Percentiles rank a stretch among this genome's conserved stretches.
Conservation (phyloP, 2,329 filamentous ascomycete species). For the Pseudogymnoascus sp. region DNA sequence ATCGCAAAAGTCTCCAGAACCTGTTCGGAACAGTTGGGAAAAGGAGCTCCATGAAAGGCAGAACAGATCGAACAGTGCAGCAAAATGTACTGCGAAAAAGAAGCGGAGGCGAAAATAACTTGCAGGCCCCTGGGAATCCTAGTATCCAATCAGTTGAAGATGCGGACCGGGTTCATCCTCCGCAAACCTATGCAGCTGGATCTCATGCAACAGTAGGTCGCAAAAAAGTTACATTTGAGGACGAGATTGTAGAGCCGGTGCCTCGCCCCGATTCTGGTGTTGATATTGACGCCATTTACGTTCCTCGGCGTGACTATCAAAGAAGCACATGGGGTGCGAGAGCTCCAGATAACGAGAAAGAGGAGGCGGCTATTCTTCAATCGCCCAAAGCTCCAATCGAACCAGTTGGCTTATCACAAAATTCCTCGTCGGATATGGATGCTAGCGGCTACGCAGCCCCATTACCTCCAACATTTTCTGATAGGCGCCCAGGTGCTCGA, state of each 20-base stretch:
- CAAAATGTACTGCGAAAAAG: neutral
- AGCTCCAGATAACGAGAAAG: neutral
- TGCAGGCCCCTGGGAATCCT: neutral
- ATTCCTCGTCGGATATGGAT: neutral
- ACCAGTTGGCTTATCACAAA: neutral
- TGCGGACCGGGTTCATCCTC: neutral
- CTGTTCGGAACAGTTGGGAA: slow-evolving; percentile 18
- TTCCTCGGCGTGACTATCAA: neutral
- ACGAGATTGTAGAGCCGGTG: neutral
- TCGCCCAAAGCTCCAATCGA: neutral
- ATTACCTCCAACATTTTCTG: neutral
- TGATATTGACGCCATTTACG: neutral
- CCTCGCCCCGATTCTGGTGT: neutral
- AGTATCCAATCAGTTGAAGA: neutral
- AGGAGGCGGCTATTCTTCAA: neutral
- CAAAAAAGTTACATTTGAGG: neutral
- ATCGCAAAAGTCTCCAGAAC: slow-evolving; percentile 20
- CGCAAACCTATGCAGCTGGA: neutral
- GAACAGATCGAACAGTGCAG: slow-evolving; percentile 11
- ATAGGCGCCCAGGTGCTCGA: too few relatives aligned
- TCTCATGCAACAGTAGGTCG: neutral
- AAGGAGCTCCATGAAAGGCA: slow-evolving; percentile 10
- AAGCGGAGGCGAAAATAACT: neutral
- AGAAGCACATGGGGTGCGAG: neutral
- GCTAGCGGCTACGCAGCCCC: neutral